phyloP scores from a whole-genome alignment of 768 basidiomycete species.

The Mycena polygramma region DNA sequence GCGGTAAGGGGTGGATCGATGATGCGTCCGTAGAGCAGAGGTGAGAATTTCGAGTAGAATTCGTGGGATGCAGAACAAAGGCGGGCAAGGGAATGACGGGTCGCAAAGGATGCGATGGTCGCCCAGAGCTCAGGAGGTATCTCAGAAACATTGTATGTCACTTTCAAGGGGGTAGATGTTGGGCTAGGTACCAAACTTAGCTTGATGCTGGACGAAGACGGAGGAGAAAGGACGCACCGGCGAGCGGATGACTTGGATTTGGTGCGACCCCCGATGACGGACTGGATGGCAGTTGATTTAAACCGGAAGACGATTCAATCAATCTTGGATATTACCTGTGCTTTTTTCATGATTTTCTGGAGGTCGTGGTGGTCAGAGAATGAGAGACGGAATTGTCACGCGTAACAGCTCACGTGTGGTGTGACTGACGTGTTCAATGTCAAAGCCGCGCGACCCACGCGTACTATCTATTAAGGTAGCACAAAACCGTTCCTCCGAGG shows the following conservation, averaged over 20 bases:
- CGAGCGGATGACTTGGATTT: neutral
- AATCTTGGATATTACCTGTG: too few relatives aligned
- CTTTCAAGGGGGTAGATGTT: neutral
- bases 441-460: too few relatives aligned
- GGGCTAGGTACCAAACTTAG: neutral
- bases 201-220: neutral
- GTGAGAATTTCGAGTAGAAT: slow-evolving; percentile 8
- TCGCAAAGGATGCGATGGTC: slow-evolving; percentile 9
- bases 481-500: too few relatives aligned
- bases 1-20: slow-evolving; percentile 11
- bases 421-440: too few relatives aligned
- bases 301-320: too few relatives aligned
- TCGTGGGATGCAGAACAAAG: slow-evolving; percentile 25
- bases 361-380: too few relatives aligned
- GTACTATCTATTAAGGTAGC: too few relatives aligned
- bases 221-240: neutral
- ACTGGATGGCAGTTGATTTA: too few relatives aligned
- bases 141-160: slow-evolving; percentile 3
- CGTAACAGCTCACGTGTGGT: too few relatives aligned
- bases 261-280: too few relatives aligned
- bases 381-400: too few relatives aligned
- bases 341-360: too few relatives aligned
- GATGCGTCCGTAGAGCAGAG: slow-evolving; percentile 14
- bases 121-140: slow-evolving; percentile 21
- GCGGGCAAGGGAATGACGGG: slow-evolving; percentile 13